Evolutionary conservation across 306 rosid species (phyloP).

Genomic region (Gleditsia sinensis): DNA sequence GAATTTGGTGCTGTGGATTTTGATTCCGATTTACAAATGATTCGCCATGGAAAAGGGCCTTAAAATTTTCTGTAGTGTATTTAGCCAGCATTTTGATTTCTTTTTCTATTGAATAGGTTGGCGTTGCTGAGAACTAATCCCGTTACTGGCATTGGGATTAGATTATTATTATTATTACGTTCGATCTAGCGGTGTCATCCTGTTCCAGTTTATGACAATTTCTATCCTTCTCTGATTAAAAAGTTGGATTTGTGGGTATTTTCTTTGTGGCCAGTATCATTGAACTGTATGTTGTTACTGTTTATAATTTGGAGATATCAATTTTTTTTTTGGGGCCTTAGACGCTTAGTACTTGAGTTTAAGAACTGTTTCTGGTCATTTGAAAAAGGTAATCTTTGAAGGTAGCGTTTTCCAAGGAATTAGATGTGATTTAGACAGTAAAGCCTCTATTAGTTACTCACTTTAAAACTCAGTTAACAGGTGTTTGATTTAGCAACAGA

Average conservation of each 20-base stretch:
- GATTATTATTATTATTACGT: background rate
- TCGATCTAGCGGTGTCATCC: background rate
- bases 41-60: background rate
- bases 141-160: background rate
- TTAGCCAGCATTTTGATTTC: background rate
- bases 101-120: background rate
- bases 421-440: background rate
- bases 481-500: background rate
- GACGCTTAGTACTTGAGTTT: background rate
- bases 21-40: constrained; percentile 10
- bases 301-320: background rate
- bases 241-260: background rate
- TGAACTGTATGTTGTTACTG: background rate
- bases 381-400: background rate
- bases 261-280: background rate
- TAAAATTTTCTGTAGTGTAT: background rate
- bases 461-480: too few relatives aligned
- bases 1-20: background rate
- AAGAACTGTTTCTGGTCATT: background rate
- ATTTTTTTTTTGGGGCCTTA: background rate
- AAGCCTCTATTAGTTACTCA: background rate
- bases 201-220: background rate
- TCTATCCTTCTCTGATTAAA: background rate
- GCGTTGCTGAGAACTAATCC: background rate
- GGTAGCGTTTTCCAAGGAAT: background rate